Base-by-base conservation (phyloP, 1,284 basidiomycete species). In the Boletus semigastroideus region DNA sequence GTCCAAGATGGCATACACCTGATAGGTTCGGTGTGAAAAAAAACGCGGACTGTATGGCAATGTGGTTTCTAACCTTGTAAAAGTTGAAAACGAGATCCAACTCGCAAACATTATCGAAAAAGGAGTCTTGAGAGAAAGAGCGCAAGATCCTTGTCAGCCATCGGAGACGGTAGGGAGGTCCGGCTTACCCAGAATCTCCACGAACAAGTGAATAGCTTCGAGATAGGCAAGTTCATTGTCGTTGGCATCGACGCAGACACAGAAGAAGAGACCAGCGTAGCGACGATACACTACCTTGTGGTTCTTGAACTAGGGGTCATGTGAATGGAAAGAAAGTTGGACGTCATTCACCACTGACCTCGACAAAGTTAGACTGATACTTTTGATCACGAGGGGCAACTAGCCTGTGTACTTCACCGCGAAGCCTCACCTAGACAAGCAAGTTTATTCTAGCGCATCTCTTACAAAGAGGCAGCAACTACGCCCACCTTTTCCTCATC, bases 51-150 rank as follows among this genome's bases (percentile, higher is more conserved):
- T 37, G 27, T 34, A 48, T 36, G n/a, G 27, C 33, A 53, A 39
- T 13, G 44, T 33, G 3, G 25, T 42, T 42, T 19, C 70, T 28
- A 28, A 88, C 94, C 78, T 98, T 98, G 76, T 98, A 98, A 71
- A 99, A 99, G 66, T 98, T 98, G 78, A 98, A 99, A 3, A 99
- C 96, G 3, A 99, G 81, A 66, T 99, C 87, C 17, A 98, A 79
- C 71, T 98, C 95, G 74, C 95, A 98, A 1, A 99, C 96, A 64
- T 98, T 98, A 69, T 96, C 93, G 67, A 99, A 99, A 76, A 98
- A 98, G 0, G 94, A 87, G 67, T 98, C 95, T 95, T 57, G n/a
- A 54, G 38, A 27, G 16, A 42, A 28, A 31, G 39, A 3, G 1
- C 33, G 16, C 5, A 49, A 19, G 38, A n/a, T 1, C 11, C 4